phyloP scores from a whole-genome alignment of 306 rosid genomes.

The Trichosanthes cucumerina region DNA sequence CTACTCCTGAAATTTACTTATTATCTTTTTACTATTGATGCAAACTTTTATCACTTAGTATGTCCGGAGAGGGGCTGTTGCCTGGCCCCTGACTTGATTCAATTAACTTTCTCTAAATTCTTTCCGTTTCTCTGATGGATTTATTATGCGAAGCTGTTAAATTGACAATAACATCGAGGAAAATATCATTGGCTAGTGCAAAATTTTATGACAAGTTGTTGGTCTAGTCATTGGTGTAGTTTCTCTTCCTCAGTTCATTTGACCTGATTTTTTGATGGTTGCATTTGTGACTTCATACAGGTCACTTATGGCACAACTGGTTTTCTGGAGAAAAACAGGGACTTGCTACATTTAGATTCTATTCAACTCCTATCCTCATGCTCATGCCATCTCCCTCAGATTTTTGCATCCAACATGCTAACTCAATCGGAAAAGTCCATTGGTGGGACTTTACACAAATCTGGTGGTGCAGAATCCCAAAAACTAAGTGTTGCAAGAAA shows the following conservation, averaged over 20 bases:
- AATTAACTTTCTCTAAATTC: neutral
- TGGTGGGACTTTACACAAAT: conserved; percentile 73
- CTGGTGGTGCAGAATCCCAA: conserved; percentile 94
- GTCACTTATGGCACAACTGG: conserved; percentile 88
- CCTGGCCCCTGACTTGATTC: neutral
- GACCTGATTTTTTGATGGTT: conserved; percentile 32
- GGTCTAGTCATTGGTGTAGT: neutral
- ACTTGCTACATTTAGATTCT: conserved; percentile 81
- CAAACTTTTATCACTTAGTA: neutral
- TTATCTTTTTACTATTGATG: neutral
- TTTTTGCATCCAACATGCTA: conserved; percentile 80
- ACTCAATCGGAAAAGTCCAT: conserved; percentile 77
- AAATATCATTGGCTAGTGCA: neutral
- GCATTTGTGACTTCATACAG: conserved; percentile 41
- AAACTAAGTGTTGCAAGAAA: conserved; percentile 94
- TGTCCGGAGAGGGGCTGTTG: neutral
- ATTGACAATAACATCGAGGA: neutral
- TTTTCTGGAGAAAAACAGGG: conserved; percentile 96
- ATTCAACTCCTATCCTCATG: conserved; percentile 92
- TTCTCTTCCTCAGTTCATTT: conserved; percentile 4
- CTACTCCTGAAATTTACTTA: neutral
- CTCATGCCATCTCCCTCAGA: conserved; percentile 78
- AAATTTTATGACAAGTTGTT: neutral
- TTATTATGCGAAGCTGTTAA: neutral
- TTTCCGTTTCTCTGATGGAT: neutral